Evolutionary conservation across 2,329 filamentous ascomycete species (phyloP).

Genomic region (Sporothrix curviconia): DNA sequence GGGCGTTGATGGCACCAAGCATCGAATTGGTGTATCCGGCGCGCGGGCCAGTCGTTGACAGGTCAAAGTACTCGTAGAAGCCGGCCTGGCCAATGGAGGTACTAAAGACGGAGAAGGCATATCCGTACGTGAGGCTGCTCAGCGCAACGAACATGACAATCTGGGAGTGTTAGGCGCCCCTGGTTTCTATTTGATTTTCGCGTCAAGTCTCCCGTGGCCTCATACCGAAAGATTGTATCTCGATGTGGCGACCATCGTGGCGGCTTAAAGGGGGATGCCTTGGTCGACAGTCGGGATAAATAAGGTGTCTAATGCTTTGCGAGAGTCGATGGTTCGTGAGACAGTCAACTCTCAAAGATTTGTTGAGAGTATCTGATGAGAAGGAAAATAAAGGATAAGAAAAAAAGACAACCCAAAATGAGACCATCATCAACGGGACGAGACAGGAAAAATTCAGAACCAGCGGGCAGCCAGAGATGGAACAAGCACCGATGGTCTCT

Average conservation of each 20-base stretch:
- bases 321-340: too few relatives aligned
- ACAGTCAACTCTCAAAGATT: too few relatives aligned
- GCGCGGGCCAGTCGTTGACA: neutral
- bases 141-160: neutral
- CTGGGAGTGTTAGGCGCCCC: neutral
- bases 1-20: neutral
- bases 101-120: neutral
- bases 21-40: neutral
- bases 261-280: neutral
- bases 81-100: neutral
- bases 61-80: neutral
- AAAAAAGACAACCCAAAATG: neutral
- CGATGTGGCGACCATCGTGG: conserved; percentile 7
- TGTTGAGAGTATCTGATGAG: neutral
- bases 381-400: neutral
- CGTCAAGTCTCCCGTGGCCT: too few relatives aligned
- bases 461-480: too few relatives aligned
- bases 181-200: neutral
- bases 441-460: neutral
- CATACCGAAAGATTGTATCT: conserved; percentile 7
- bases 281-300: neutral
- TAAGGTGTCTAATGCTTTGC: too few relatives aligned
- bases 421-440: neutral
- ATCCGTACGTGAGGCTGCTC: neutral
- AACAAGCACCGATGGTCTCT: neutral